Conservation (phyloP, 2,329 filamentous ascomycete genomes). For the Dactylella cylindrospora region DNA sequence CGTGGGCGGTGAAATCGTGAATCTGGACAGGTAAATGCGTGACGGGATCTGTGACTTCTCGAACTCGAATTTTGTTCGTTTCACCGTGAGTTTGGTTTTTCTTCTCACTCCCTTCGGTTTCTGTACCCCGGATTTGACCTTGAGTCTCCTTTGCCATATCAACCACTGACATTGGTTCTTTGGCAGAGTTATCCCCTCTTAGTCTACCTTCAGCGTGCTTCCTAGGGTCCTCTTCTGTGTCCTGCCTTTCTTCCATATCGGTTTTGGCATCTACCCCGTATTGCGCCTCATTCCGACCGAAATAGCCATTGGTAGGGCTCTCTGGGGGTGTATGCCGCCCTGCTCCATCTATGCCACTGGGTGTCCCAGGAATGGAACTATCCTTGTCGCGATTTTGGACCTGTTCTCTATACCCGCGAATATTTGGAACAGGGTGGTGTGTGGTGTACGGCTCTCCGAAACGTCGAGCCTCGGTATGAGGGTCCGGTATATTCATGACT, state of each 20-base stretch:
- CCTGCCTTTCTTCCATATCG: background rate
- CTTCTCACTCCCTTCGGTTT: background rate
- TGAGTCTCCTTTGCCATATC: background rate
- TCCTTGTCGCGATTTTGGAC: slow-evolving; percentile 13
- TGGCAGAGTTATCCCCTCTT: slow-evolving; percentile 5
- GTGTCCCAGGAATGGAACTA: slow-evolving; percentile 4
- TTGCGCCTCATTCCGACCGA: background rate
- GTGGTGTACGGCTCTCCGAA: slow-evolving; percentile 55
- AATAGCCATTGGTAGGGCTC: slow-evolving; percentile 9
- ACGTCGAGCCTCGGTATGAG: slow-evolving; percentile 47
- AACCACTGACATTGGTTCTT: slow-evolving; percentile 10
- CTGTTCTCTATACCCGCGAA: slow-evolving; percentile 57
- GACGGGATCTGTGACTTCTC: slow-evolving; percentile 68
- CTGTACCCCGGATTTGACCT: background rate
- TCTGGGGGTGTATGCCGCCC: slow-evolving; percentile 17
- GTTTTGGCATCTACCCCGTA: background rate
- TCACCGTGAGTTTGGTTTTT: background rate
- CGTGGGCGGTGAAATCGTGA: slow-evolving; percentile 67
- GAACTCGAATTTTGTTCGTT: slow-evolving; percentile 50
- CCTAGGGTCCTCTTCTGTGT: background rate
- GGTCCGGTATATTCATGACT: slow-evolving; percentile 5
- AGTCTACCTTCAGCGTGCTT: background rate
- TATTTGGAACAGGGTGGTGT: slow-evolving; percentile 56
- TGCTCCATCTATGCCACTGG: background rate
- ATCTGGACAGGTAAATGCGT: slow-evolving; percentile 70